Percentiles rank a stretch among this genome's conserved stretches.
Evolutionary conservation across 2,329 filamentous ascomycete species (phyloP).

Genomic region (Monosporascus sp.): DNA sequence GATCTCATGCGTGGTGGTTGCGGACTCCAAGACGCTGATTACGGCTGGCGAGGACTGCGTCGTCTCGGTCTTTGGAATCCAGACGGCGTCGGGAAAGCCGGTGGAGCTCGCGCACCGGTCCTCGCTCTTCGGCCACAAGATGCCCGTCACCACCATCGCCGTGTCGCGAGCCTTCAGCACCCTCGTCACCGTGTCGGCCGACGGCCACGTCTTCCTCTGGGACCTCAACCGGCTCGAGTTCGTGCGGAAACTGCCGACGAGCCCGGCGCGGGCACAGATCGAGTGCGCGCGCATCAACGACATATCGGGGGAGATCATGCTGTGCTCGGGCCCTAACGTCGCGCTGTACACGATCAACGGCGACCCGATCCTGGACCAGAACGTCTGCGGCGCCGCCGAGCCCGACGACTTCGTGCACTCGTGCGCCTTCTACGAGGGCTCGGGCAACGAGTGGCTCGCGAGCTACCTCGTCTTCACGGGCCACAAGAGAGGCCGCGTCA

Average conservation of each 20-base stretch:
- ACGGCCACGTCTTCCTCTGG: conserved; percentile 85
- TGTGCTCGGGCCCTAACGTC: conserved; percentile 72
- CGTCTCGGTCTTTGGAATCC: conserved; percentile 75
- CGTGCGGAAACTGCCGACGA: conserved; percentile 65
- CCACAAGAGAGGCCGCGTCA: conserved; percentile 77
- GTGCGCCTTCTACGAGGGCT: conserved; percentile 89
- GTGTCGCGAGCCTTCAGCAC: conserved; percentile 85
- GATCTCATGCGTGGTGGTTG: conserved; percentile 76
- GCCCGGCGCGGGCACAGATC: conserved; percentile 23
- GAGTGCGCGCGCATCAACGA: conserved; percentile 86
- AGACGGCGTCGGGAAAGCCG: conserved; percentile 56
- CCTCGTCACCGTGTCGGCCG: conserved; percentile 74
- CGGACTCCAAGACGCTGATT: conserved; percentile 84
- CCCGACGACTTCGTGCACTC: conserved; percentile 73
- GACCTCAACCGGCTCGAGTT: conserved; percentile 89
- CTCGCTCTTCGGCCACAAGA: conserved; percentile 86
- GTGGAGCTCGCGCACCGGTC: conserved; percentile 76
- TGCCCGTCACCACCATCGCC: conserved; percentile 74
- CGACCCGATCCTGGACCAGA: conserved; percentile 73
- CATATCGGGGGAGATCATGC: conserved; percentile 80
- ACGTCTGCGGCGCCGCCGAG: conserved; percentile 54
- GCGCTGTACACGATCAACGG: conserved; percentile 86
- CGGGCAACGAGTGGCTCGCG: conserved; percentile 87
- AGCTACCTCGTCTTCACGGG: conserved; percentile 84
- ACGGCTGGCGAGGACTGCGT: conserved; percentile 92